Evolutionary conservation across 225 moss, liverwort and hornwort genomes (phyloP).

Genomic region (Pleurozium schreberi): DNA sequence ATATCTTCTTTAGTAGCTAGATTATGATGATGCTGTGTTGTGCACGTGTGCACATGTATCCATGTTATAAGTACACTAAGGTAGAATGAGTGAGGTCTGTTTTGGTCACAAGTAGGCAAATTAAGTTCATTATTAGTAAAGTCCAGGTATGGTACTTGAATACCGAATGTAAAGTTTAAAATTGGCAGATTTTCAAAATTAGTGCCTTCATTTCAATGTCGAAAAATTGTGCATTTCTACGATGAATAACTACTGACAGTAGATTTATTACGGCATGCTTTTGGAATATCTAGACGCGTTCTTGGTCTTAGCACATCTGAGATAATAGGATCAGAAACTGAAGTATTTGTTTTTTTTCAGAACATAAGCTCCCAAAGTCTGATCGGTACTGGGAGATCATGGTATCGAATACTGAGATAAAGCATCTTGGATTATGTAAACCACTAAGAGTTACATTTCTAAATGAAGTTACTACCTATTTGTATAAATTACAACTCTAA

Average conservation of each 20-base stretch:
- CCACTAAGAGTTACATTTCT: background rate
- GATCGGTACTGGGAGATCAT: background rate
- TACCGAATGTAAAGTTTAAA: background rate
- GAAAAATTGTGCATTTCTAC: background rate
- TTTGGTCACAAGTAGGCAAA: background rate
- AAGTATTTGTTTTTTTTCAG: background rate
- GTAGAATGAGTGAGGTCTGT: background rate
- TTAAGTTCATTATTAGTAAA: background rate
- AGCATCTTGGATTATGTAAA: background rate
- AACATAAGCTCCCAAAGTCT: background rate
- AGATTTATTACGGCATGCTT: background rate
- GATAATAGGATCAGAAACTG: background rate
- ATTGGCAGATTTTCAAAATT: background rate
- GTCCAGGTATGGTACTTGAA: background rate
- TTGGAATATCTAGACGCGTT: background rate
- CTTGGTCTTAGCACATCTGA: background rate
- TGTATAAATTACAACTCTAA: rapidly evolving
- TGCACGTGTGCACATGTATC: background rate
- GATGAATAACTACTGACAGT: background rate
- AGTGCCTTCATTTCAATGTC: background rate
- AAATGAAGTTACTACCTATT: background rate
- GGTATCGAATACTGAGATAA: background rate
- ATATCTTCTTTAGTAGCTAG: background rate
- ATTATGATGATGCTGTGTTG: background rate
- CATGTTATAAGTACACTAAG: background rate